Evolutionary conservation across 164 flowering plant species (phyloP).

Genomic region (Annona cherimola): DNA sequence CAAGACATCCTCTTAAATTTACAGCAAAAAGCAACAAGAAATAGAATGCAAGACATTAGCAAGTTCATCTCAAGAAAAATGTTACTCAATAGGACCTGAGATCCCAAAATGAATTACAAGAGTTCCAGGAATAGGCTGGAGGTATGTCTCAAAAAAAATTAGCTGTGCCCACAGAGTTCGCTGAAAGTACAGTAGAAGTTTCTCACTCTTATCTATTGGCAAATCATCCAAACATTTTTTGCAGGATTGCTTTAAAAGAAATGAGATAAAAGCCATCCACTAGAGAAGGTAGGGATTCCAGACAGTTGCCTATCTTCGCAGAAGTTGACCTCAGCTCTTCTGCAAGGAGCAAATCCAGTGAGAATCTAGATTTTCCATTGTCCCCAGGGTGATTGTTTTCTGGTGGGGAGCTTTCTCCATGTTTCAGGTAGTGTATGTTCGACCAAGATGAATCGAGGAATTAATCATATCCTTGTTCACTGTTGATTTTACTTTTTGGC

Average conservation of each 20-base stretch:
- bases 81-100: neutral
- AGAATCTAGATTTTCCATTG: too few relatives aligned
- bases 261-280: neutral
- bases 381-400: too few relatives aligned
- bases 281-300: neutral
- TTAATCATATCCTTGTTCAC: too few relatives aligned
- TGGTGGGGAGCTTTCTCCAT: too few relatives aligned
- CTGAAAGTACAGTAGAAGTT: neutral
- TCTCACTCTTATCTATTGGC: neutral
- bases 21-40: neutral
- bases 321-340: too few relatives aligned
- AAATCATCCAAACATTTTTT: neutral
- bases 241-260: neutral
- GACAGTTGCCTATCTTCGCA: neutral
- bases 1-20: neutral
- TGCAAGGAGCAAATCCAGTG: too few relatives aligned
- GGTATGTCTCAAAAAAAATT: neutral
- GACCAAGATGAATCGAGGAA: too few relatives aligned
- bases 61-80: neutral
- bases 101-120: neutral
- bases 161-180: neutral
- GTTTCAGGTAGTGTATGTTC: too few relatives aligned
- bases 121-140: neutral
- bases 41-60: neutral
- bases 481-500: too few relatives aligned